A percentile compares a stretch with the other conserved stretches of the same genome.
These are phyloP conservation scores for Massarina eburnea DNA, from an alignment of 2,329 filamentous ascomycete genomes.

Conservation along the genomic window DNA sequence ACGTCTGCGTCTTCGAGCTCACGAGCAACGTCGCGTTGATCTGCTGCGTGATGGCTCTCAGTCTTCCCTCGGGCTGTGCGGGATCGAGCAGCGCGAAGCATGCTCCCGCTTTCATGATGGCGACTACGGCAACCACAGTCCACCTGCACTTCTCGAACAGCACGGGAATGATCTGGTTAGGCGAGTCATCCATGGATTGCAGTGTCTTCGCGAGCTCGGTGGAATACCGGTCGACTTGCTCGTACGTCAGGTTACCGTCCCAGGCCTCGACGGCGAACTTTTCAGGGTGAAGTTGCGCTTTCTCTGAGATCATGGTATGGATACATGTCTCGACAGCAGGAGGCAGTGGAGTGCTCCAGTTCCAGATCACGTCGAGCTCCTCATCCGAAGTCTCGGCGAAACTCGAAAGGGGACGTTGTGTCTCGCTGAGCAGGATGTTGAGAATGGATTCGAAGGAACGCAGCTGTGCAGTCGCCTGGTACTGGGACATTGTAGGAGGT, in stretches of 20 bases:
- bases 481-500: conserved; percentile 44
- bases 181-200: conserved; percentile 23
- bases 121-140: conserved; percentile 43
- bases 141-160: conserved; percentile 46
- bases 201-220: conserved; percentile 32
- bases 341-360: conserved; percentile 51
- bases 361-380: conserved; percentile 52
- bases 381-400: conserved; percentile 26
- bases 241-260: conserved; percentile 41
- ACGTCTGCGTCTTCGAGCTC: conserved; percentile 31
- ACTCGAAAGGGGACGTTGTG: conserved; percentile 14
- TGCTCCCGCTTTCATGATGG: conserved; percentile 44
- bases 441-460: conserved; percentile 44
- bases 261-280: conserved; percentile 43
- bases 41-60: conserved; percentile 34
- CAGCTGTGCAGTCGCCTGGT: conserved; percentile 48
- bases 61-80: conserved; percentile 38
- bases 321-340: conserved; percentile 49
- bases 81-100: conserved; percentile 41
- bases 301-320: conserved; percentile 50
- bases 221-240: conserved; percentile 38
- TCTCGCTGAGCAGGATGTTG: conserved; percentile 38
- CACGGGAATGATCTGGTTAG: conserved; percentile 38
- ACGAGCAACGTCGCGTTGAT: conserved; percentile 31
- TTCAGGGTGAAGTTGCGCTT: conserved; percentile 34